A percentile compares a stretch with the other conserved stretches of the same genome.
These are phyloP conservation scores for Allantophomopsis cytisporea DNA, from an alignment of 2,329 filamentous ascomycete species.

Conservation along the genomic window DNA sequence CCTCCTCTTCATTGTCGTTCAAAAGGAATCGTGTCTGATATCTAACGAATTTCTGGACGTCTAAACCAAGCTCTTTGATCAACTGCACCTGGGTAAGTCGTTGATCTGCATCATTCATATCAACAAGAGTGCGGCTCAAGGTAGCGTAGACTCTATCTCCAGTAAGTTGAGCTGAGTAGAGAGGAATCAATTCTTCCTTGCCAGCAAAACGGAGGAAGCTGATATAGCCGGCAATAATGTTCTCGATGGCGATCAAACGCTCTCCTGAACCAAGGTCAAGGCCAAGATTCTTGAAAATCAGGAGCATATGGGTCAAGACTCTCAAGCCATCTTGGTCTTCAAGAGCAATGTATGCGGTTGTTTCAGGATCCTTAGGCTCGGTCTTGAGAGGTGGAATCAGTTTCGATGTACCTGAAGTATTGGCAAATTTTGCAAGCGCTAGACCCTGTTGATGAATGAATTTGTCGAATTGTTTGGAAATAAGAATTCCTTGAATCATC, in stretches of 20 bases:
- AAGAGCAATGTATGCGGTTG: conserved; percentile 35
- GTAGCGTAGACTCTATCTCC: conserved; percentile 51
- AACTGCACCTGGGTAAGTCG: conserved; percentile 58
- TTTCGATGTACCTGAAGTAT: conserved; percentile 28
- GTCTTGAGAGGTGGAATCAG: conserved; percentile 26
- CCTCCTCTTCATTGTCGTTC: conserved; percentile 29
- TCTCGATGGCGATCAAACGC: conserved; percentile 36
- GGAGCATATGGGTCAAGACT: conserved; percentile 55
- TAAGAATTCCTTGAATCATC: conserved; percentile 61
- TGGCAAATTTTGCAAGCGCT: conserved; percentile 29
- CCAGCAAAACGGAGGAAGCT: conserved; percentile 60
- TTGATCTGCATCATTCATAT: conserved; percentile 51
- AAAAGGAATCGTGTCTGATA: conserved; percentile 46
- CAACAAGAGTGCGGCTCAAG: conserved; percentile 64
- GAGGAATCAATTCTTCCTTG: conserved; percentile 66
- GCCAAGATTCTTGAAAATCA: conserved; percentile 50
- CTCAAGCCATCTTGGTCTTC: conserved; percentile 48
- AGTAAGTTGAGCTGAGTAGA: conserved; percentile 74
- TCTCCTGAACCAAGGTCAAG: conserved; percentile 27
- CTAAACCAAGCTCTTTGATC: conserved; percentile 61
- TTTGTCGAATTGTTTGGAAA: conserved; percentile 45
- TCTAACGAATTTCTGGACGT: conserved; percentile 60
- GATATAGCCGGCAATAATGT: conserved; percentile 70
- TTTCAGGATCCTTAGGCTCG: conserved; percentile 20
- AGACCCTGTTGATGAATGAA: conserved; percentile 47